A percentile compares a stretch with the other conserved stretches of the same genome.
These are phyloP conservation scores for Metschnikowia chrysomelidarum DNA, from an alignment of 805 yeast genomes.

Conservation along the genomic window DNA sequence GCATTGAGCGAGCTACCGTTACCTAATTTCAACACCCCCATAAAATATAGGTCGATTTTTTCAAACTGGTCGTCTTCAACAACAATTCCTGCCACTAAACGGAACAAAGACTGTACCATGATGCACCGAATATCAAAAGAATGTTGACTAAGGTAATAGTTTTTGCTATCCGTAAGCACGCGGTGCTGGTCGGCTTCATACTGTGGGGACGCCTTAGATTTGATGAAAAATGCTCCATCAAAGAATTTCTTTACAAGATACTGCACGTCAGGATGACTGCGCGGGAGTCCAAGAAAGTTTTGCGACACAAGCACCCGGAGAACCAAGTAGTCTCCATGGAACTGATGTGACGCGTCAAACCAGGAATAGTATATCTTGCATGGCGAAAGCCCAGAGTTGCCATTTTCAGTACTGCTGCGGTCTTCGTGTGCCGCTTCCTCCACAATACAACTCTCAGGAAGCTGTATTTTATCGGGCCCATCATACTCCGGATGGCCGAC, in stretches of 20 bases:
- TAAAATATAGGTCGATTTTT: slow-evolving; percentile 29
- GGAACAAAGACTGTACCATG: slow-evolving; percentile 33
- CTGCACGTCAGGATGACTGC: slow-evolving; percentile 28
- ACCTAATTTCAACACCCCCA: slow-evolving; percentile 31
- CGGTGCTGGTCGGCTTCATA: slow-evolving; percentile 10
- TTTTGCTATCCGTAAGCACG: slow-evolving; percentile 25
- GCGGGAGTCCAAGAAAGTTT: slow-evolving; percentile 15
- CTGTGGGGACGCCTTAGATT: slow-evolving; percentile 14
- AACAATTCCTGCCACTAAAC: slow-evolving; percentile 22
- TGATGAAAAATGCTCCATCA: slow-evolving; percentile 25
- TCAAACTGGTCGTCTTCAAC: slow-evolving; percentile 28
- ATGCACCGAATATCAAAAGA: slow-evolving; percentile 31
- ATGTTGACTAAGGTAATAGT: slow-evolving; percentile 25
- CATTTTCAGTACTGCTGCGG: no score
- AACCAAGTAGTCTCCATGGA: slow-evolving; percentile 13
- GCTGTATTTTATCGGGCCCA: slow-evolving; percentile 3
- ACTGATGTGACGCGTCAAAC: slow-evolving; percentile 19
- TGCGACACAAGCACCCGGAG: slow-evolving; percentile 14
- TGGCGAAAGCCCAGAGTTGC: no score
- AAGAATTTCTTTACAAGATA: slow-evolving; percentile 23
- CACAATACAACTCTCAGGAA: slow-evolving; percentile 14
- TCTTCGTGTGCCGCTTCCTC: slow-evolving; percentile 7
- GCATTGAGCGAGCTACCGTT: slow-evolving; percentile 33
- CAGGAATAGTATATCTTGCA: slow-evolving; percentile 13
- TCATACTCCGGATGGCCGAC: slow-evolving; percentile 31